Conservation (phyloP, 1,139 yeast species). For the Scheffersomyces cryptocercus region DNA sequence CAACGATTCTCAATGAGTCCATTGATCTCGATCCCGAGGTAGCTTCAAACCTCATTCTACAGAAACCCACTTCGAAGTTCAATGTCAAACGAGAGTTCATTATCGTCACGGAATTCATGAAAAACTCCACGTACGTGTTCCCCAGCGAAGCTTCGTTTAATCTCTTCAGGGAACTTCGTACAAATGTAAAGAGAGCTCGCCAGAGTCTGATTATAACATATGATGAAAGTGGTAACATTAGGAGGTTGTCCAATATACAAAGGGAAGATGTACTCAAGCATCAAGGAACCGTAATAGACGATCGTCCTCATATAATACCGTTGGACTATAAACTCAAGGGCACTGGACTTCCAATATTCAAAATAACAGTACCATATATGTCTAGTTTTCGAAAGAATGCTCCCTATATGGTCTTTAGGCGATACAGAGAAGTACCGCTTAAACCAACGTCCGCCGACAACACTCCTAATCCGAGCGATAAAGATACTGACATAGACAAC, state of each 20-base stretch:
- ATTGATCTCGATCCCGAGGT: conserved; percentile 5
- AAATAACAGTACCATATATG: conserved; percentile 37
- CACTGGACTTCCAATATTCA: conserved; percentile 40
- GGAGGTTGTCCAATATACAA: conserved; percentile 11
- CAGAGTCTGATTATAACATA: conserved; percentile 23
- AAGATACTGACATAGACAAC: conserved; percentile 15
- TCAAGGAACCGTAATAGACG: conserved; percentile 19
- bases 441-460: conserved; percentile 17
- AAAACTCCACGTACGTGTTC: conserved; percentile 31
- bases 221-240: conserved; percentile 26
- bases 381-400: conserved; percentile 37
- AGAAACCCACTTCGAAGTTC: conserved; percentile 15
- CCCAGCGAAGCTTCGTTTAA: conserved; percentile 31
- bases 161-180: conserved; percentile 30
- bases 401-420: conserved; percentile 36
- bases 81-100: conserved; percentile 30
- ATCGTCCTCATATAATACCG: conserved; percentile 36
- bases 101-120: conserved; percentile 36
- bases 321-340: conserved; percentile 33
- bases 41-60: conserved; percentile 9
- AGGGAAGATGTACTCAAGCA: conserved; percentile 6
- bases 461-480: conserved; percentile 1
- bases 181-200: conserved; percentile 21
- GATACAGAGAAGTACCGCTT: conserved; percentile 32
- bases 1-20: conserved; percentile 24